Conservation (phyloP, 2,329 filamentous ascomycete species). For the Aureobasidium subglaciale region DNA sequence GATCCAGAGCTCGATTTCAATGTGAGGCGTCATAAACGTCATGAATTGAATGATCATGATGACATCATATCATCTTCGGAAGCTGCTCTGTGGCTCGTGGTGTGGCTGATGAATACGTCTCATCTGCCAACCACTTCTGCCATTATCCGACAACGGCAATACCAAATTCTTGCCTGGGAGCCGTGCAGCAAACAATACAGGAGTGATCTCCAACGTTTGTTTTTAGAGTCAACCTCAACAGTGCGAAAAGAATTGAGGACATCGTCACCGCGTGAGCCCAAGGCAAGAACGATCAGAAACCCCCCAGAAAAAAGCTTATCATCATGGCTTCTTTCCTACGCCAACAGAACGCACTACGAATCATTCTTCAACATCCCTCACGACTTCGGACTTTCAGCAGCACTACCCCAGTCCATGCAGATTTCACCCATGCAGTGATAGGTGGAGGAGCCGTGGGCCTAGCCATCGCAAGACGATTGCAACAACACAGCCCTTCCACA, state of each 20-base stretch:
- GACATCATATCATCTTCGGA: background rate
- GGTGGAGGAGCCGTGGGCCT: constrained; percentile 72
- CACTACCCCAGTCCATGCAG: constrained; percentile 36
- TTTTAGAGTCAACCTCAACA: background rate
- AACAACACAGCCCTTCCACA: constrained; percentile 30
- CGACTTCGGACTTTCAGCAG: constrained; percentile 41
- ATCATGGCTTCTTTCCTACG: background rate
- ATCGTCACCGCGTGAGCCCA: background rate
- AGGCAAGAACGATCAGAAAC: too few relatives aligned
- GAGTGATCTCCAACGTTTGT: too few relatives aligned
- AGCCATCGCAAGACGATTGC: constrained; percentile 67
- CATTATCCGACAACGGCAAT: background rate
- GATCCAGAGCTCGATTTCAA: too few relatives aligned
- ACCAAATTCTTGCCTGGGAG: background rate
- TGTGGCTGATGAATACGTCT: constrained; percentile 1
- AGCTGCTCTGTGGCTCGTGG: background rate
- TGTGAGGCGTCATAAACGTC: background rate
- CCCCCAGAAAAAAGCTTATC: too few relatives aligned
- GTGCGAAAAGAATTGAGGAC: background rate
- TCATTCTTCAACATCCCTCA: background rate
- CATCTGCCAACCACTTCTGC: background rate
- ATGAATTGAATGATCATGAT: background rate
- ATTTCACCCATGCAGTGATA: constrained; percentile 61
- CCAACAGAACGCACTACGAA: background rate
- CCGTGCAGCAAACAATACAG: background rate